A percentile compares a stretch with the other conserved stretches of the same genome.
These are phyloP conservation scores for Polyporus tsugae DNA, from an alignment of 1,284 basidiomycete species.

Conservation along the genomic window DNA sequence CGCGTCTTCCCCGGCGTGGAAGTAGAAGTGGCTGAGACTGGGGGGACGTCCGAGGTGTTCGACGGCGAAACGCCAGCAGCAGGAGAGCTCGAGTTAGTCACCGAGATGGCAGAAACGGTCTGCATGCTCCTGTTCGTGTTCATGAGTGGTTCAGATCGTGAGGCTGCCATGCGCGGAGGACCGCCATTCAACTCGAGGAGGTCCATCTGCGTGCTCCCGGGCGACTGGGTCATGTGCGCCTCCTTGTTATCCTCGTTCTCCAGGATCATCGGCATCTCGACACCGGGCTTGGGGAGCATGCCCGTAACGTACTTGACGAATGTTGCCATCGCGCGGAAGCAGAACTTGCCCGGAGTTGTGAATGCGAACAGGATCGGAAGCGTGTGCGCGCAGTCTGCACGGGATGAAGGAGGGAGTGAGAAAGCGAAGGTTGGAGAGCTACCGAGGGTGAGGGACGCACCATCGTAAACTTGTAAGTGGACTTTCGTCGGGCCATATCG, in stretches of 20 bases:
- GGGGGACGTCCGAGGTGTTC: not conserved
- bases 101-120: not conserved
- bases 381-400: slow-evolving; percentile 74
- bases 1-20: slow-evolving; percentile 18
- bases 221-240: slow-evolving; percentile 22
- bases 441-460: slow-evolving; percentile 46
- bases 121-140: not conserved
- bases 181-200: not conserved
- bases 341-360: slow-evolving; percentile 83
- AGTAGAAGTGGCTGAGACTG: not conserved
- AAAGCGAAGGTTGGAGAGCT: not conserved
- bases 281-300: slow-evolving; percentile 39
- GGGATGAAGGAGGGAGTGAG: too few relatives aligned
- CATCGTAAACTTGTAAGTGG: slow-evolving; percentile 90
- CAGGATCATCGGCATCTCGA: slow-evolving; percentile 13
- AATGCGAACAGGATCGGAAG: slow-evolving; percentile 86
- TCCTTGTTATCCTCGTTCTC: slow-evolving; percentile 16
- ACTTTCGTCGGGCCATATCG: slow-evolving; percentile 81
- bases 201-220: slow-evolving; percentile 21
- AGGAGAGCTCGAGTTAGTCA: too few relatives aligned
- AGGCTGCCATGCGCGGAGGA: not conserved
- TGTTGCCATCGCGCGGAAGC: slow-evolving; percentile 74
- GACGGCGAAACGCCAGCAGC: not conserved
- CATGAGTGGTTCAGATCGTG: slow-evolving; percentile 10
- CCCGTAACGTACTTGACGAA: slow-evolving; percentile 73